Conservation (phyloP, 352 stramenopile genomes). For the Globisporangium perplexum region DNA sequence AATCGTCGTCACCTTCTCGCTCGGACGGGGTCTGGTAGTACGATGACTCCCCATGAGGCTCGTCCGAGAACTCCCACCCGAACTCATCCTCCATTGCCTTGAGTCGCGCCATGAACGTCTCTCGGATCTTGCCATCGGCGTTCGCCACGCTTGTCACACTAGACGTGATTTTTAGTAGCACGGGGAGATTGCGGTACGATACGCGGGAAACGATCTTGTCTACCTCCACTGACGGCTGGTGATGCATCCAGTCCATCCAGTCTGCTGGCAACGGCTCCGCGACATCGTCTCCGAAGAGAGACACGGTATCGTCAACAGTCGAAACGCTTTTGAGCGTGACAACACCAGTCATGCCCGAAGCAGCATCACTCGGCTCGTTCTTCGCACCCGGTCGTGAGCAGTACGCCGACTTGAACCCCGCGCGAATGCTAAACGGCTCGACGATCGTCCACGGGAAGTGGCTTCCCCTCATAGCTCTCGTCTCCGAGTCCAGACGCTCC, state of each 20-base stretch:
- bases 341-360: neutral
- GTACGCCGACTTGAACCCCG: slow-evolving; percentile 9
- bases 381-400: slow-evolving; percentile 1
- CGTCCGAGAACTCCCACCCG: slow-evolving; percentile 33
- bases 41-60: slow-evolving; percentile 22
- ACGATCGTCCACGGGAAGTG: slow-evolving; percentile 38
- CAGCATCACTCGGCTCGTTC: neutral
- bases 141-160: slow-evolving; percentile 27
- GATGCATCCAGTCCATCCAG: slow-evolving; percentile 47
- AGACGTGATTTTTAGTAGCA: slow-evolving; percentile 50
- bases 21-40: slow-evolving; percentile 34
- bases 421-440: slow-evolving; percentile 39
- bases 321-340: neutral
- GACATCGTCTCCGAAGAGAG: slow-evolving; percentile 4
- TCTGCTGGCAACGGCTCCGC: slow-evolving; percentile 21
- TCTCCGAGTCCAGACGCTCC: slow-evolving; percentile 4
- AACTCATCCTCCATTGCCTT: slow-evolving; percentile 35
- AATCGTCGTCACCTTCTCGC: slow-evolving; percentile 9
- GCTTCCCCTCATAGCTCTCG: slow-evolving; percentile 2
- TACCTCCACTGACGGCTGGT: slow-evolving; percentile 35
- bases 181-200: slow-evolving; percentile 65
- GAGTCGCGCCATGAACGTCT: slow-evolving; percentile 27
- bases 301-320: neutral
- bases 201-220: slow-evolving; percentile 50
- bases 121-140: slow-evolving; percentile 37